Base-by-base conservation (phyloP, 106 monocot species). In the Allium cepa region DNA sequence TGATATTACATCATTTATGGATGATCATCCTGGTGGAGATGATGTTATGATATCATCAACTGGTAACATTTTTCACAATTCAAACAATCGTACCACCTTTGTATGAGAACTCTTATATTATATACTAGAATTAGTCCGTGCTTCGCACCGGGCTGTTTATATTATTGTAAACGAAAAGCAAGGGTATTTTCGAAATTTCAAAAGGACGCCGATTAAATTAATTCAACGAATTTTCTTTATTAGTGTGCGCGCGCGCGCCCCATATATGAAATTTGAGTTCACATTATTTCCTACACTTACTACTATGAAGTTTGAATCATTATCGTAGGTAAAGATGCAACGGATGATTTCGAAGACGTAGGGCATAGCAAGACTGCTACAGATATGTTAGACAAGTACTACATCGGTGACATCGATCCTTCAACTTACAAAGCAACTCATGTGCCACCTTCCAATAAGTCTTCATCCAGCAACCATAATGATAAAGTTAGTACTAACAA, bases 281-380 rank as follows among this genome's bases (percentile, higher is more conserved):
- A 36, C 3, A 5, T 36, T 36, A 36, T 36, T 36, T 22, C 22
- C 36, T 36, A 5, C 36, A 36, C 36, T 36, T 5, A 16, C 4
- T 13, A 56, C 8, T 9, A 56, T 56, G 56, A 56, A 11, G 56
- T 16, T 56, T 56, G 56, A 9, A 0, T 4, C 4, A 13, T 16
- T 60, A 17, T 18, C 17, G 17, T 52, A 66, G 71, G 71, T 8
- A 82, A 82, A 64, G 81, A 82, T 63, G 81, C 81, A 15, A 82
- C 81, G 11, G 64, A 69, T 63, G 81, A 82, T 69, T 82, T 77
- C 56, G 77, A 82, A 47, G 81, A 82, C 53, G 69, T 77, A 0
- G 81, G 81, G 49, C 81, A 82, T 69, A 82, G 77, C 22, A 71
- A 57, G 18, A 46, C 73, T 11, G 81, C 81, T 0, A 82, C 50